Evolutionary conservation across 2,329 filamentous ascomycete species (phyloP), one percentile per base, ranked within the genome.

Genomic region (Neonectria ditissima): DNA sequence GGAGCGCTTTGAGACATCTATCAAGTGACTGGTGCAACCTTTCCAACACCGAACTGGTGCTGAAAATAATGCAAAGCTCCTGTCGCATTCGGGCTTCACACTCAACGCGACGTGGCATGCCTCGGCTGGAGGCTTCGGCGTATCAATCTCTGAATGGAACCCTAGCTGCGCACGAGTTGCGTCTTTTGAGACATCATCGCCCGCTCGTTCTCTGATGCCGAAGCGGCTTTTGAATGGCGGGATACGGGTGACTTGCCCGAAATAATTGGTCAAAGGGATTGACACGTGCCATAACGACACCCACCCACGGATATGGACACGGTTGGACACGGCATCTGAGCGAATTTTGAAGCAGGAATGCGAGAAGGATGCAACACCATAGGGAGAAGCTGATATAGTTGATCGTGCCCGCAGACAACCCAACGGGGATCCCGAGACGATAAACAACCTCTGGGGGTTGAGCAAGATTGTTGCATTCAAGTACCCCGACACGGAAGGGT

Each of bases 21-120:
- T 11, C 14, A 14, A 14, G 16, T 45, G 22, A 11, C 43, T 20
- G 20, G 14, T 11, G 20, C 20, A 24, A n/a, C 43, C 22, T 45
- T 26, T 47, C 8, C 14, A 20, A 20, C 9, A 20, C 44, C 14
- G 5, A 37, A 14, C 5, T 9, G 2, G 22, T 22, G 22, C 43
- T 26, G 11, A 10, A 11, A n/a, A 9, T 10, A 34, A 37, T 2
- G 14, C 5, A 47, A 16, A 44, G 9, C 14, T 13, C 10, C 16
- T 7, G 10, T 24, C 18, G 26, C 28, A 26, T 50, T 16, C 9
- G 22, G n/a, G 18, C 16, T 37, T 48, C 48, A 16, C 18, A 47
- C 41, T 11, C 45, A 44, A 6, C 28, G 30, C 34, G 41, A 60
- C 32, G 28, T 45, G 43, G 50, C 48, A 55, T 41, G 43, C 43